These are phyloP conservation scores for Ascochyta lentis DNA, from an alignment of 2,329 filamentous ascomycete genomes.

Conservation along the genomic window DNA sequence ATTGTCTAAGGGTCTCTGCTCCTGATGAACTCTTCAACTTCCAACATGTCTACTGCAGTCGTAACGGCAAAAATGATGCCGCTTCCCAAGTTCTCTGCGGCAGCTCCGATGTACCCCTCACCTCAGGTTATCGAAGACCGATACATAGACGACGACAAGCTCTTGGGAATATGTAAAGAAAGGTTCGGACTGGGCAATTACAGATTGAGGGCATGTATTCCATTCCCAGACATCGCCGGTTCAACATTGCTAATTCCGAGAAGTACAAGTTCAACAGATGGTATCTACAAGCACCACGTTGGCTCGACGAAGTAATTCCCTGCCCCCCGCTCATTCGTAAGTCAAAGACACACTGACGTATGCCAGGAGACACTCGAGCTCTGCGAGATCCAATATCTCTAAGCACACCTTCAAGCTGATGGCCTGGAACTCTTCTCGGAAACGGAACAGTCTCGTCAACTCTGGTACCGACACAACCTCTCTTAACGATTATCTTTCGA, in stretches of 20 bases:
- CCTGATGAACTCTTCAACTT: background rate
- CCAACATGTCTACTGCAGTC: background rate
- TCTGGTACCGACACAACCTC: no score
- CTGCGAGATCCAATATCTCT: conserved; percentile 11
- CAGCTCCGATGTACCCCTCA: background rate
- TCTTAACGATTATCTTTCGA: no score
- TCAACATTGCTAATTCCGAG: background rate
- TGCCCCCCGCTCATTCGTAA: background rate
- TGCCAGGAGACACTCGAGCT: conserved; percentile 12
- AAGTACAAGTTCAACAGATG: conserved; percentile 17
- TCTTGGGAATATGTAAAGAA: conserved; percentile 16
- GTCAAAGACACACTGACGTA: background rate
- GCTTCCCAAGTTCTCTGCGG: background rate
- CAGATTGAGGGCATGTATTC: conserved; percentile 10
- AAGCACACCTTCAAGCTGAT: background rate
- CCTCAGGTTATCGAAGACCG: conserved; percentile 28
- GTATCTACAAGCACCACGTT: conserved; percentile 14
- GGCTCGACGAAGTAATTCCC: conserved; percentile 12
- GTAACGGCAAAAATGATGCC: background rate
- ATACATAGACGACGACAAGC: conserved; percentile 29
- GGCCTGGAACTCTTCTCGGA: no score
- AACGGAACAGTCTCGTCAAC: background rate
- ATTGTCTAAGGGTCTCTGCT: background rate
- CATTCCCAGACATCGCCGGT: background rate
- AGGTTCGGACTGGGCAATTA: conserved; percentile 22